phyloP scores from a whole-genome alignment of 1,284 basidiomycete genomes.

The Ganoderma lucidum region DNA sequence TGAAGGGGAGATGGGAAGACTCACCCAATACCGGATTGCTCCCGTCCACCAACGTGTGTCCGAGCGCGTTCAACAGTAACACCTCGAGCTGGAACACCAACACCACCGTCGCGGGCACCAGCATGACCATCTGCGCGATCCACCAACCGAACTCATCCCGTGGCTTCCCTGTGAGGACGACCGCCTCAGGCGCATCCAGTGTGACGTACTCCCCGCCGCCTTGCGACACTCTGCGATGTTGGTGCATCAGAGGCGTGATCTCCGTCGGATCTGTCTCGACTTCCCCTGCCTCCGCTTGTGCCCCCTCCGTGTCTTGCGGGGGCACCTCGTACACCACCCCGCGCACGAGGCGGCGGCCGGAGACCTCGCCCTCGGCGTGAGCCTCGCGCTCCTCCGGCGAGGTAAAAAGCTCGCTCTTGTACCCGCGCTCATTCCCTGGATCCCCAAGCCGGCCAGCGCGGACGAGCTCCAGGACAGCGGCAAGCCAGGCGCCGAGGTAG shows the following conservation, averaged over 20 bases:
- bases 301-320: slow-evolving; percentile 24
- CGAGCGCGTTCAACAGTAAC: slow-evolving; percentile 56
- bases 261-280: slow-evolving; percentile 53
- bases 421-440: slow-evolving; percentile 28
- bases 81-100: slow-evolving; percentile 63
- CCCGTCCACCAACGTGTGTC: slow-evolving; percentile 75
- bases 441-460: slow-evolving; percentile 25
- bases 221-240: slow-evolving; percentile 36
- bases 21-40: slow-evolving; percentile 56
- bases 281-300: slow-evolving; percentile 35
- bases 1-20: slow-evolving; percentile 33
- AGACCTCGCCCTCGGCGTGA: slow-evolving; percentile 24
- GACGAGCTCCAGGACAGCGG: slow-evolving; percentile 21
- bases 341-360: slow-evolving; percentile 28
- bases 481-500: slow-evolving; percentile 34
- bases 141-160: slow-evolving; percentile 61
- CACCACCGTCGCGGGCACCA: slow-evolving; percentile 64
- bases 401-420: slow-evolving; percentile 28
- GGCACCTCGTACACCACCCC: slow-evolving; percentile 33
- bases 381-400: slow-evolving; percentile 26
- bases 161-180: slow-evolving; percentile 27
- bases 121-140: slow-evolving; percentile 66
- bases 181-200: slow-evolving; percentile 20
- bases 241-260: slow-evolving; percentile 58
- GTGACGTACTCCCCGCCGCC: slow-evolving; percentile 38